Base-by-base conservation (phyloP, 1,139 yeast species). In the Saccharomycopsis hybrid region DNA sequence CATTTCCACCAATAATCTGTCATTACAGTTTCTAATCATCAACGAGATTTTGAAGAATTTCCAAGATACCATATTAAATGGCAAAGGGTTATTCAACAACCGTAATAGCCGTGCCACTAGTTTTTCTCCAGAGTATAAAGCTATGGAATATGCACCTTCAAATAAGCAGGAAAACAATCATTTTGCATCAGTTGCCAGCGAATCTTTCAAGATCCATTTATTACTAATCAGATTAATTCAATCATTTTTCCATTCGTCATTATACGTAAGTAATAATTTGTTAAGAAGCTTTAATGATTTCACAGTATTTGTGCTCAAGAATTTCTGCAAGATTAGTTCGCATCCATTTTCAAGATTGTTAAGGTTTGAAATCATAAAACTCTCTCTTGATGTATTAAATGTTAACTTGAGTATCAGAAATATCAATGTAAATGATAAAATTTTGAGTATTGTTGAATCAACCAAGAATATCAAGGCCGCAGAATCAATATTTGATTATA, bases 111-210 rank as follows among this genome's bases (percentile, higher is more conserved):
- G 13, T 7, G 28, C 33, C 7, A 41, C 42, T 7, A 41, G 37
- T 2, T 43, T 36, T 32, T 45, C 41, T 28, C 84, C 95, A 5
- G 88, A 83, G 52, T 84, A 73, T 60, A 69, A 76, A 56, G 74
- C 72, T 54, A 92, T 92, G 98, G 95, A 87, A 58, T 94, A 94
- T 61, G 72, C 89, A 1, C 97, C 98, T 13, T 81, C 95, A 48
- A 83, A 85, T 65, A 81, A 79, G 57, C 72, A 72, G 43, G 73
- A 70, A 7, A 73, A 82, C n/a, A 76, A 78, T 53, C 75, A 75
- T 56, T 65, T 71, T 36, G 80, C 88, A 1, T 65, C 66, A 3
- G 55, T 64, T 3, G 78, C 79, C 0, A 70, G 73, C 5, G 69
- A 73, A 48, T 65, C 72, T n/a, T 72, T 88, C 58, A 83, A 82